A percentile compares a stretch with the other conserved stretches of the same genome.
Conservation (phyloP, 176 grass and related monocot genomes). For the barley (Hordeum vulgare) region DNA sequence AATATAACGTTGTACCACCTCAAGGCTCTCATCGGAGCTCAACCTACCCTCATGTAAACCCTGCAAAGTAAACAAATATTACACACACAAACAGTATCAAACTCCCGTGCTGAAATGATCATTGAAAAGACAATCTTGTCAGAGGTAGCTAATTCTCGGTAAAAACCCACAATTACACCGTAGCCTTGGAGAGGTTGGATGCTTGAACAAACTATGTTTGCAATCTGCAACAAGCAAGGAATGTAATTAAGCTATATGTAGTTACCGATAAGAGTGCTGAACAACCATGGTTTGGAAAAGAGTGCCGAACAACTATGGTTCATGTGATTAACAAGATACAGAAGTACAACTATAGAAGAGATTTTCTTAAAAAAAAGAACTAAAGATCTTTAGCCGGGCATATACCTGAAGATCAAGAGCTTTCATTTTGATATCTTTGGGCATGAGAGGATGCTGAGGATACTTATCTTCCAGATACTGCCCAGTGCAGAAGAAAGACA, state of each 20-base stretch:
- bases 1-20: slow-evolving; percentile 51
- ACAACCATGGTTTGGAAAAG: background rate
- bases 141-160: background rate
- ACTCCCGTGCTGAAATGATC: background rate
- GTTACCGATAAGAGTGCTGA: background rate
- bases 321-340: background rate
- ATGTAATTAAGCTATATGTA: background rate
- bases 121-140: background rate
- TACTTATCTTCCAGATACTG: slow-evolving; percentile 98
- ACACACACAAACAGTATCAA: background rate
- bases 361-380: background rate
- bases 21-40: slow-evolving; percentile 42
- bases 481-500: background rate
- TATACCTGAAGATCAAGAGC: slow-evolving; percentile 86
- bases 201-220: slow-evolving; percentile 76
- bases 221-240: slow-evolving; percentile 38
- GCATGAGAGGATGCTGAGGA: slow-evolving; percentile 62
- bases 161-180: slow-evolving; percentile 46
- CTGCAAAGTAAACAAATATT: slow-evolving; percentile 46
- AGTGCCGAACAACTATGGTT: background rate
- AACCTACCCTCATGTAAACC: slow-evolving; percentile 41
- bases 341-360: background rate
- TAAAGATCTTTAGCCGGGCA: background rate
- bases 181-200: slow-evolving; percentile 79
- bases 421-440: slow-evolving; percentile 72